phyloP scores from a whole-genome alignment of 441 rosid genomes.

The Capsella rubella region DNA sequence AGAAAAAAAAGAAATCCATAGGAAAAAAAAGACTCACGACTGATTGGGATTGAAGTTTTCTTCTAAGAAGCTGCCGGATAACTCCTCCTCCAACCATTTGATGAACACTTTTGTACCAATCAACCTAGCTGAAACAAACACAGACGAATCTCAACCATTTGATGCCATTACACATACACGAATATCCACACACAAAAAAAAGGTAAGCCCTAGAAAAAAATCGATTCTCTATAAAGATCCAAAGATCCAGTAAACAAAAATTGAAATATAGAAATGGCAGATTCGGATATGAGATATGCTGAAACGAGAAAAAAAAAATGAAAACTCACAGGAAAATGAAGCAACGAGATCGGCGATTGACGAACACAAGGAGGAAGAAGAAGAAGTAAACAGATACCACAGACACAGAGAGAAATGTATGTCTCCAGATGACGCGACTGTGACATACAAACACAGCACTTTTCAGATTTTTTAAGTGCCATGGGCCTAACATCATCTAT shows the following conservation, averaged over 20 bases:
- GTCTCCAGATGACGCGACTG: constrained; percentile 15
- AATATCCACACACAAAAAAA: neutral
- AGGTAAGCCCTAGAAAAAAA: neutral
- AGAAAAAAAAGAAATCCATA: neutral
- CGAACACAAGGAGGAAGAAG: constrained; percentile 21
- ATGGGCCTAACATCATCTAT: constrained; percentile 1
- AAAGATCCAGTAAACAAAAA: neutral
- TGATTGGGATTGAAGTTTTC: constrained; percentile 68
- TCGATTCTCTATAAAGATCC: constrained; percentile 23
- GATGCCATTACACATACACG: neutral
- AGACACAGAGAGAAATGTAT: constrained; percentile 12
- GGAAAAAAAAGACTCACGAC: constrained; percentile 50
- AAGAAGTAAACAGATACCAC: constrained; percentile 20
- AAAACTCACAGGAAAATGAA: constrained; percentile 27
- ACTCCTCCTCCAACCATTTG: constrained; percentile 88
- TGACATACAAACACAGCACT: neutral
- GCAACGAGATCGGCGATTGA: constrained; percentile 28
- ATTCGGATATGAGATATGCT: neutral
- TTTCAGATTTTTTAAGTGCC: neutral
- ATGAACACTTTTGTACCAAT: constrained; percentile 34
- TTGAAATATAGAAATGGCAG: neutral
- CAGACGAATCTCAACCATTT: neutral
- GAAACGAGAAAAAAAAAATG: neutral
- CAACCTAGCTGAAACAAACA: constrained; percentile 11
- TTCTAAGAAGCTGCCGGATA: constrained; percentile 80